phyloP scores from a whole-genome alignment of 805 yeast species.

The Ogataea zsoltii region DNA sequence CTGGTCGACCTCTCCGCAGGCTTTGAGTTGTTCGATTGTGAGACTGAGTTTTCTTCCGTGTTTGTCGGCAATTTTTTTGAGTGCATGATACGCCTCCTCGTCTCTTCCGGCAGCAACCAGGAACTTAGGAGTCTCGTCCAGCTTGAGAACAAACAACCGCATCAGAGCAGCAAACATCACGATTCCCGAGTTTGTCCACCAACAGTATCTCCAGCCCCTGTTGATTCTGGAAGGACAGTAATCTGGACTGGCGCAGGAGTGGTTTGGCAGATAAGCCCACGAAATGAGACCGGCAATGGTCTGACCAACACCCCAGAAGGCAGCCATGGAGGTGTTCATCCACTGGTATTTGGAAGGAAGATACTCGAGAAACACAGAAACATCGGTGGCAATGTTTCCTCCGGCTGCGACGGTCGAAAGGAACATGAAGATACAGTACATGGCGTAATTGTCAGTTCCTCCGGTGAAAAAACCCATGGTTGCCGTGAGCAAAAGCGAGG shows the following conservation, averaged over 20 bases:
- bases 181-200: constrained; percentile 54
- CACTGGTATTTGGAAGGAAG: constrained; percentile 53
- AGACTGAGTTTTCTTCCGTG: constrained; percentile 42
- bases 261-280: constrained; percentile 56
- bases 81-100: constrained; percentile 45
- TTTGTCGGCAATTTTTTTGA: constrained; percentile 47
- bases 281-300: constrained; percentile 51
- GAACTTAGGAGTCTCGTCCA: constrained; percentile 59
- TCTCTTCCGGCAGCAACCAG: constrained; percentile 53
- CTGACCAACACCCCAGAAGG: constrained; percentile 67
- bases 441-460: constrained; percentile 49
- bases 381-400: constrained; percentile 58
- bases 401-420: constrained; percentile 50
- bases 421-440: constrained; percentile 50
- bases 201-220: constrained; percentile 64
- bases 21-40: constrained; percentile 47
- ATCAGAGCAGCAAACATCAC: constrained; percentile 49
- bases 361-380: constrained; percentile 53
- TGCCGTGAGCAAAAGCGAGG: constrained; percentile 49
- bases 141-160: constrained; percentile 44
- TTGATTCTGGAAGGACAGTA: constrained; percentile 47
- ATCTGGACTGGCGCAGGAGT: constrained; percentile 45
- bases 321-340: constrained; percentile 47
- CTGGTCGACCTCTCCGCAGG: constrained; percentile 43
- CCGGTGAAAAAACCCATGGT: constrained; percentile 55